Evolutionary conservation across 768 basidiomycete species (phyloP).

Genomic region (Boletus reticuloceps): DNA sequence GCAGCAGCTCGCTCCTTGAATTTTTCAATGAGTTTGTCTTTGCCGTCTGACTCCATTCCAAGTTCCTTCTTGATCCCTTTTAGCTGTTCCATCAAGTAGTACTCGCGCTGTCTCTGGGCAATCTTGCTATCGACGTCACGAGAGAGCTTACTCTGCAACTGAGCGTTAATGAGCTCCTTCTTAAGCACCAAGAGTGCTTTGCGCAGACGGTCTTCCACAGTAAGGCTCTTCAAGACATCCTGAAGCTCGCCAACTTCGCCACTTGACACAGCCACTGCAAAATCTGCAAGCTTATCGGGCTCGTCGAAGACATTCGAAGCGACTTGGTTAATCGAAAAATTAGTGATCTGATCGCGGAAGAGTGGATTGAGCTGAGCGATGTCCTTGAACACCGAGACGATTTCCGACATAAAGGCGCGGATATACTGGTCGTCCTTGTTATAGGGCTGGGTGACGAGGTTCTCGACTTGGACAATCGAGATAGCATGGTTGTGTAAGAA

Average conservation of each 20-base stretch:
- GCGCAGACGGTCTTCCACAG: conserved; percentile 84
- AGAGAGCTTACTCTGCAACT: conserved; percentile 88
- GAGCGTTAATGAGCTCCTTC: conserved; percentile 97
- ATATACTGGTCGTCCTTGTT: conserved; percentile 94
- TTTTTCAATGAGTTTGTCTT: conserved; percentile 91
- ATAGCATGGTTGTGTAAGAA: conserved; percentile 81
- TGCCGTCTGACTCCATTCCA: conserved; percentile 93
- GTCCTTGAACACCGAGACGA: conserved; percentile 97
- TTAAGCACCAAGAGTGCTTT: conserved; percentile 92
- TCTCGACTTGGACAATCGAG: conserved; percentile 87
- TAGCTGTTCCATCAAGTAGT: conserved; percentile 95
- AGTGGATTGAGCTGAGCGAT: conserved; percentile 96
- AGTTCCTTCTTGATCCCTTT: conserved; percentile 96
- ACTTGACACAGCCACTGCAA: conserved; percentile 91
- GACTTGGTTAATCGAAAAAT: conserved; percentile 91
- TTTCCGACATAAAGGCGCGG: conserved; percentile 94
- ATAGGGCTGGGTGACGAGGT: conserved; percentile 77
- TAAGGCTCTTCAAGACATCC: conserved; percentile 84
- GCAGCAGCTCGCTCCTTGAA: conserved; percentile 80
- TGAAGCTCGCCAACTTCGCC: conserved; percentile 93
- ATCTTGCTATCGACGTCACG: conserved; percentile 94
- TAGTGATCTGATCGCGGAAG: conserved; percentile 97
- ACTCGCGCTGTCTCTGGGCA: conserved; percentile 90
- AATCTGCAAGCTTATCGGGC: conserved; percentile 95
- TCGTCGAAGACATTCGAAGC: conserved; percentile 95